Base-by-base conservation (phyloP, 108 stramenopile species). In the Pelagomonas calceolata region DNA sequence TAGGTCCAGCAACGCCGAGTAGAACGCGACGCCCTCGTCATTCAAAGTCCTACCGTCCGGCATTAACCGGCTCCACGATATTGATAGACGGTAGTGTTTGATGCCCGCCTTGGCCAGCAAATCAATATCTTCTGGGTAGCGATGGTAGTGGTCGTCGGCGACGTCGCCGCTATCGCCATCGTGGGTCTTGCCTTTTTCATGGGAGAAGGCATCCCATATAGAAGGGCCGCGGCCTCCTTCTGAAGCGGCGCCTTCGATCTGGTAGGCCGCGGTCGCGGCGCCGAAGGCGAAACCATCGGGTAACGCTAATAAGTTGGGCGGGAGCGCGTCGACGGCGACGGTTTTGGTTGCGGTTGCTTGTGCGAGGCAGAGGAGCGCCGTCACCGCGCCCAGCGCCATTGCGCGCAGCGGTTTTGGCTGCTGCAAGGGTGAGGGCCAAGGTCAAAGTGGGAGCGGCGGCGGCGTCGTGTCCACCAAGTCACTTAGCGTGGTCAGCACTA, bases 121-220 rank as follows among this genome's bases (percentile, higher is more conserved):
- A 60, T 84, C 68, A 30, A 95, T 81, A 73, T 97, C 95, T 69
- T 92, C 80, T 44, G 82, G 73, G 76, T 88, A 84, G 34, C 73
- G 79, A 81, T 97, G 91, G 73, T 94, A 97, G 66, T 90, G 90
- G 79, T 97, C 94, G 79, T 85, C 87, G 0, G 93, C 90, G 4
- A 93, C 80, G 65, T 91, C 84, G 5, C 91, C 95, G 15, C 69
- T 85, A 68, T 89, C 89, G n/a, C 81, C 82, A 77, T 91, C 81
- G 32, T 73, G 67, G 33, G 91, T 82, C 16, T 76, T 74, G 21
- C 74, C 77, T 3, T 26, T 34, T 17, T 76, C 81, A 36, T 69
- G 64, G 9, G 70, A 85, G 74, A 85, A 96, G 9, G 81, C 81
- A 81, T 97, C 96, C 96, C 96, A 97, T 64, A 94, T 93, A 7